Percentiles rank a stretch among this genome's conserved stretches.
Conservation (phyloP, 2,329 filamentous ascomycete species). For the Colletotrichum sp. region DNA sequence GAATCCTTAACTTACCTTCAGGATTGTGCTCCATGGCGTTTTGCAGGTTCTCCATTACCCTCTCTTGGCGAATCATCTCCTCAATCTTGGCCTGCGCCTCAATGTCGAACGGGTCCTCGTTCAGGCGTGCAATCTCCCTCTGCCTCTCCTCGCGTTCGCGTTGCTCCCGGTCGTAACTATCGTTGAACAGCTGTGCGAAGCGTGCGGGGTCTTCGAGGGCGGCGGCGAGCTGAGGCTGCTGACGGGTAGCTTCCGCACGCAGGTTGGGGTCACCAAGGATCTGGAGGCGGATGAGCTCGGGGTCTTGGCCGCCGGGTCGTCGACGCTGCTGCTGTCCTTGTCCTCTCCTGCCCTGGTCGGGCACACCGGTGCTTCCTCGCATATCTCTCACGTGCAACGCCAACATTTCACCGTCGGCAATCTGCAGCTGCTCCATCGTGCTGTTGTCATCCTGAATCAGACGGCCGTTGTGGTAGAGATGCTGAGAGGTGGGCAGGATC, state of each 20-base stretch:
- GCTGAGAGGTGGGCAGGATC: conserved; percentile 75
- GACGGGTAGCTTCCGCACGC: conserved; percentile 71
- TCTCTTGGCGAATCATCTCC: conserved; percentile 95
- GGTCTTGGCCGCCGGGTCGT: conserved; percentile 58
- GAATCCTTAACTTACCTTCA: conserved; percentile 69
- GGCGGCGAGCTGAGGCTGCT: conserved; percentile 78
- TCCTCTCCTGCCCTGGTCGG: conserved; percentile 39
- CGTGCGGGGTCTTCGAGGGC: conserved; percentile 76
- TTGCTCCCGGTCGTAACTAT: conserved; percentile 72
- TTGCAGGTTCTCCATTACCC: conserved; percentile 93
- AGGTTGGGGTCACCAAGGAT: conserved; percentile 79
- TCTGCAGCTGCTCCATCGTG: conserved; percentile 80
- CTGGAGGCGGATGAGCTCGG: conserved; percentile 83
- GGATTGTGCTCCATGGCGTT: conserved; percentile 97
- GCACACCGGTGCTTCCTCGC: conserved; percentile 50
- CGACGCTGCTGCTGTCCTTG: conserved; percentile 39
- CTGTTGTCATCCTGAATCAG: conserved; percentile 76
- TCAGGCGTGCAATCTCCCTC: conserved; percentile 82
- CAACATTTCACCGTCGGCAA: conserved; percentile 91
- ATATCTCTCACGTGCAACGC: conserved; percentile 78
- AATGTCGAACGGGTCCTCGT: conserved; percentile 92
- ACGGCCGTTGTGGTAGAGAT: conserved; percentile 89
- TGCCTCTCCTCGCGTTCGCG: conserved; percentile 78
- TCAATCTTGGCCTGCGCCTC: conserved; percentile 93
- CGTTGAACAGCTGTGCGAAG: conserved; percentile 76